phyloP scores from a whole-genome alignment of 805 yeast genomes.

The Lachancea lanzarotensis region DNA sequence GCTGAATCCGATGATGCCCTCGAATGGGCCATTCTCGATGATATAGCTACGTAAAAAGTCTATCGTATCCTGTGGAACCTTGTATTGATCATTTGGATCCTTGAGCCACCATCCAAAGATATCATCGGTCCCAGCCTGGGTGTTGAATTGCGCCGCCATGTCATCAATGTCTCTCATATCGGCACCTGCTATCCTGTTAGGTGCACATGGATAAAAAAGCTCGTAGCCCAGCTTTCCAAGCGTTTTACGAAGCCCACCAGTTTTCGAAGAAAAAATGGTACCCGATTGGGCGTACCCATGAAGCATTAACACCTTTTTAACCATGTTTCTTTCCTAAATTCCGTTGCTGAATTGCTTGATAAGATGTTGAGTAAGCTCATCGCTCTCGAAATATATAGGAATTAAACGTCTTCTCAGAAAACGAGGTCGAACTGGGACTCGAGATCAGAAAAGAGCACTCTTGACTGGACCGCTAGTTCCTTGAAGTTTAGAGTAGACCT shows the following conservation, averaged over 20 bases:
- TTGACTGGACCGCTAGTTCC: no score
- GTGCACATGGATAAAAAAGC: conserved; percentile 71
- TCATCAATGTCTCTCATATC: conserved; percentile 37
- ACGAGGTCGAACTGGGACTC: no score
- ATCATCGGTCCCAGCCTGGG: conserved; percentile 22
- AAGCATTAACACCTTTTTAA: conserved; percentile 60
- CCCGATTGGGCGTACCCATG: conserved; percentile 91
- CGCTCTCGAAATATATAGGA: background rate
- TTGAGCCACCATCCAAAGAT: conserved; percentile 63
- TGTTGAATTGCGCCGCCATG: conserved; percentile 32
- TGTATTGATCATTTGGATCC: conserved; percentile 35
- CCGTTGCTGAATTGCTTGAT: background rate
- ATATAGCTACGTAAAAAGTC: conserved; percentile 40
- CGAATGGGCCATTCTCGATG: conserved; percentile 62
- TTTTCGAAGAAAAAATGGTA: conserved; percentile 69
- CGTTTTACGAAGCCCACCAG: conserved; percentile 75
- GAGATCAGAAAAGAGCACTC: no score
- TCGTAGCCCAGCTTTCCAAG: conserved; percentile 55
- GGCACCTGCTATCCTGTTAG: conserved; percentile 49
- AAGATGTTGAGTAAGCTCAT: background rate
- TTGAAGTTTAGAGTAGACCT: no score
- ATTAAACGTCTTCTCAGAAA: no score
- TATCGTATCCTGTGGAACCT: conserved; percentile 35
- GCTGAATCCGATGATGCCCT: conserved; percentile 83
- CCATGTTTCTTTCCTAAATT: conserved; percentile 11